Percentiles rank a stretch among this genome's conserved stretches.
phyloP scores from a whole-genome alignment of 192 early-diverging fungal species.

The Polychytrium aggregatum region DNA sequence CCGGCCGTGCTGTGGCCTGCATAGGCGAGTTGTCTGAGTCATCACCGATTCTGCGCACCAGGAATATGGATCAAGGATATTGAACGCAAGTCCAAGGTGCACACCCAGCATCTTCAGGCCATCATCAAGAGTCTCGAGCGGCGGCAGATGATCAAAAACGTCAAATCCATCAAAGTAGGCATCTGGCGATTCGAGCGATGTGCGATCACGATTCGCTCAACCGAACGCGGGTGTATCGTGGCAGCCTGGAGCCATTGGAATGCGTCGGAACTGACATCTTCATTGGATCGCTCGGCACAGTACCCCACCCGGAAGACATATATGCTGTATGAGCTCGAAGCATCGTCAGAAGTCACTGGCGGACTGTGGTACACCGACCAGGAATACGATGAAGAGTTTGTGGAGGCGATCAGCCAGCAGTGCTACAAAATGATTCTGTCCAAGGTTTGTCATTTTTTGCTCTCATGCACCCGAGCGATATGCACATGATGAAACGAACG shows the following conservation, averaged over 20 bases:
- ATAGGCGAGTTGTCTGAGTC: neutral
- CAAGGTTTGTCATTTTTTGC: too few relatives aligned
- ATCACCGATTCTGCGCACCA: constrained; percentile 9
- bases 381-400: constrained; percentile 83
- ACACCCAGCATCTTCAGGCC: constrained; percentile 60
- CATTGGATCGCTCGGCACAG: too few relatives aligned
- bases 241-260: too few relatives aligned
- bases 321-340: constrained; percentile 74
- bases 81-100: constrained; percentile 66
- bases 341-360: constrained; percentile 80
- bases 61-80: constrained; percentile 78
- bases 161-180: constrained; percentile 77
- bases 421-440: constrained; percentile 65
- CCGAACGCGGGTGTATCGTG: too few relatives aligned
- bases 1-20: neutral
- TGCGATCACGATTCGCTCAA: too few relatives aligned
- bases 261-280: too few relatives aligned
- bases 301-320: constrained; percentile 79
- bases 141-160: constrained; percentile 66
- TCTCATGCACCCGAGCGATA: too few relatives aligned
- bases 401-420: constrained; percentile 59
- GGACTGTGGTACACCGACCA: constrained; percentile 90
- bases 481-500: constrained; percentile 4
- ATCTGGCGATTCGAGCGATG: neutral
- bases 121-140: constrained; percentile 72